Evolutionary conservation across 2,329 filamentous ascomycete species (phyloP).

Genomic region (Tolypocladium guangdongense): DNA sequence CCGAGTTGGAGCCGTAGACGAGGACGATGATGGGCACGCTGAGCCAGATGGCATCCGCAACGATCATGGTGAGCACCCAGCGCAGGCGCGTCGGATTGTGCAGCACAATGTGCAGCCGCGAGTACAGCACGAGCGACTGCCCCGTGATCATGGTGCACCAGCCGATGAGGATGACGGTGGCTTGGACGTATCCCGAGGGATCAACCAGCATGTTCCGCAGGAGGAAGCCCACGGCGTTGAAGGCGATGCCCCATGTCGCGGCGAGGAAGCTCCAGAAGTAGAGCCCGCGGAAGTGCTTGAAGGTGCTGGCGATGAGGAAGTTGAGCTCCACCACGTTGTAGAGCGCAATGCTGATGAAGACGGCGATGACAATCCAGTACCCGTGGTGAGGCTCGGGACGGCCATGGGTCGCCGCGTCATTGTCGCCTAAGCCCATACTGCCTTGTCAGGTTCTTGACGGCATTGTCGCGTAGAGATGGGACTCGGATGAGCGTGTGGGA

Average conservation of each 20-base stretch:
- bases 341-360: conserved; percentile 13
- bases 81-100: conserved; percentile 36
- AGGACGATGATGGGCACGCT: conserved; percentile 44
- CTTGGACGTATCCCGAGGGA: conserved; percentile 7
- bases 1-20: conserved; percentile 37
- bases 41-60: conserved; percentile 38
- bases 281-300: conserved; percentile 14
- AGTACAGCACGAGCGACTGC: conserved; percentile 51
- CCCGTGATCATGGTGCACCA: conserved; percentile 46
- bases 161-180: conserved; percentile 17
- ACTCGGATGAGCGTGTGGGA: background rate
- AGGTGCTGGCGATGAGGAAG: conserved; percentile 15
- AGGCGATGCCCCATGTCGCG: conserved; percentile 15
- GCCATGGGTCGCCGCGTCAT: background rate
- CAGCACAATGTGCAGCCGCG: conserved; percentile 48
- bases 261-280: conserved; percentile 22
- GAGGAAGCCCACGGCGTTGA: conserved; percentile 32
- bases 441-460: background rate
- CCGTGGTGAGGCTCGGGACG: background rate
- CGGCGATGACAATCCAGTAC: conserved; percentile 5
- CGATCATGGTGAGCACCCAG: conserved; percentile 45
- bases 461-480: background rate
- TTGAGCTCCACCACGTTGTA: conserved; percentile 18
- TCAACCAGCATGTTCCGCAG: conserved; percentile 22
- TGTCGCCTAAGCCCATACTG: background rate